Evolutionary conservation across 768 basidiomycete genomes (phyloP), one percentile per base, ranked within the genome.

Genomic region (Kwoniella europaea): DNA sequence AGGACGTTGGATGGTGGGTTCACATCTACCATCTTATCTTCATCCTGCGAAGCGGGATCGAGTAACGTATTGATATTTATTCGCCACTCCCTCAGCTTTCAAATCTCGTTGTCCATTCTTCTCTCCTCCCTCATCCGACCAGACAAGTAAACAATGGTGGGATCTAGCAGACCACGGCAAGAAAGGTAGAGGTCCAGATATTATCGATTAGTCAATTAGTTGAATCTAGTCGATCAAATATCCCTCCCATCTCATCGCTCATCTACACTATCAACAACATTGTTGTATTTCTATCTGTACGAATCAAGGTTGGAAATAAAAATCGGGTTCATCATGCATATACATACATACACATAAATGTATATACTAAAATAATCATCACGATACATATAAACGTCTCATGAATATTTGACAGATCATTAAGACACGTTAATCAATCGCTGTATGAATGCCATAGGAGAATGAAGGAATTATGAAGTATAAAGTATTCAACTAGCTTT

Each of bases 51-150:
- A 35, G 3, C 35, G 35, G 35, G 6, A 35, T 35, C 4, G 35
- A 35, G 35, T 6, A 55, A n/a, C 54, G 22, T 10, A 20, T 53
- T 16, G 18, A 15, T 52, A 12, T 12, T 42, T 59, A 13, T 35
- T 24, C 3, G 24, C 43, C 43, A n/a, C 18, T 63, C 18, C 18
- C 65, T 69, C 46, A 83, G 82, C 82, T 4, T 83, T 83, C 79
- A 80, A 79, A 69, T 71, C 76, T 0, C 70, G 79, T 10, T 83
- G 82, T 75, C 80, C 75, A 52, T 83, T 81, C 74, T 83, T 82
- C 66, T 41, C 52, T 4, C 68, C 68, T 4, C 76, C 76, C 10
- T 68, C 75, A 9, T 29, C 74, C 15, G 78, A 80, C 68, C 42
- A 29, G 2, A 60, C 67, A 15, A 67, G 73, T 9, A 72, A 67